Evolutionary conservation across 306 rosid species (phyloP), one percentile per base, ranked within the genome.

Genomic region (Cyamopsis tetragonoloba): DNA sequence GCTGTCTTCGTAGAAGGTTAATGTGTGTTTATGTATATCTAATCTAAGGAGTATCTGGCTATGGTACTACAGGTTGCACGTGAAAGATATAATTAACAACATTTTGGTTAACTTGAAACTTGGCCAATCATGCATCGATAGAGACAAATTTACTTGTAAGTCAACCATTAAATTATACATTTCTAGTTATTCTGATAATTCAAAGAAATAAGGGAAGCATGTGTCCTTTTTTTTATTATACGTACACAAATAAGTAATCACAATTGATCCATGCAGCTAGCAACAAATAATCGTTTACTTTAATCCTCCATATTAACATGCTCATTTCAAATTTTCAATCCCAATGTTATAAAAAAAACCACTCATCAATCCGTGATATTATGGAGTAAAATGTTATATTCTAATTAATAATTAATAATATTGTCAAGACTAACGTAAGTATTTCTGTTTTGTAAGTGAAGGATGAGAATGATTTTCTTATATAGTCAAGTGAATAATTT

Each of bases 71-170:
- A 57, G 42, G 62, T 43, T 61, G 68, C 82, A 77, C 82, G 85
- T 81, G 85, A 77, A 56, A 17, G n/a, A n/a, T n/a, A 39, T 24
- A 57, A 77, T 80, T 51, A 72, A 53, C 17, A 61, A 46, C 65
- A 47, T 35, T 26, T 41, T 49, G 39, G 15, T 69, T 4, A 46
- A 3, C 80, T 65, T 62, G 30, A 39, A 58, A 68, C 28, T 62
- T 17, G 20, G 74, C 72, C 34, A 66, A 37, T 71, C 23, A 15
- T 30, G 76, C 76, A 48, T 76, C 60, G 64, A 42, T 9, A 51
- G 39, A 9, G 39, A 42, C 74, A 65, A 58, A 18, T 46, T 67
- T 23, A 6, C 14, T 59, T 32, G 67, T 8, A 54, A 79, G 81
- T 71, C 86, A 71, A 79, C 60, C 27, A 58, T 42, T 71, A 71